Percentiles rank a stretch among this genome's conserved stretches.
These are phyloP conservation scores for Stagonosporopsis rhizophila DNA, from an alignment of 2,329 filamentous ascomycete species.

Conservation along the genomic window DNA sequence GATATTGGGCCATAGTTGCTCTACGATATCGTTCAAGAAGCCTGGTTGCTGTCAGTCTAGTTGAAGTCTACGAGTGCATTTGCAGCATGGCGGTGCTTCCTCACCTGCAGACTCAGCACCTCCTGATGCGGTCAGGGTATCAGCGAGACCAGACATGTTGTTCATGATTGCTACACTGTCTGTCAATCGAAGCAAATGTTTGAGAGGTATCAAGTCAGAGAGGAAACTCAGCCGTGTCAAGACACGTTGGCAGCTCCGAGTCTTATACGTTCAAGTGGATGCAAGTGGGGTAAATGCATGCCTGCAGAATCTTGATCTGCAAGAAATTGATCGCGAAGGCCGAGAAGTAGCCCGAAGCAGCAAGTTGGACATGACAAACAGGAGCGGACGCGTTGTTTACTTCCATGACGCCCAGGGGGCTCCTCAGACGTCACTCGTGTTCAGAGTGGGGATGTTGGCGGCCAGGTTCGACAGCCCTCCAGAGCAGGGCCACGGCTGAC, in stretches of 20 bases:
- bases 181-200: neutral
- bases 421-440: constrained; percentile 19
- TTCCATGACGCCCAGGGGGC: constrained; percentile 15
- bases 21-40: constrained; percentile 59
- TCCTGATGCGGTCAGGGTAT: constrained; percentile 52
- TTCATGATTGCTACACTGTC: constrained; percentile 3
- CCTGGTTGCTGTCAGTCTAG: constrained; percentile 25
- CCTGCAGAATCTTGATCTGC: constrained; percentile 4
- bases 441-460: constrained; percentile 15
- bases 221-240: neutral
- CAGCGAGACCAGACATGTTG: constrained; percentile 43
- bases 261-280: constrained; percentile 15
- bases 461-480: constrained; percentile 6
- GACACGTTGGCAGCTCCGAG: neutral
- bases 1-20: constrained; percentile 60
- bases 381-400: constrained; percentile 16
- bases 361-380: constrained; percentile 11
- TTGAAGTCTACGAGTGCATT: too few relatives aligned
- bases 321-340: constrained; percentile 11
- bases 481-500: constrained; percentile 6
- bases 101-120: constrained; percentile 52
- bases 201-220: neutral
- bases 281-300: constrained; percentile 14
- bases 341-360: constrained; percentile 6
- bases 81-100: neutral